Evolutionary conservation across 805 yeast genomes (phyloP), one percentile per base, ranked within the genome.

Genomic region (Lipomyces kockii): DNA sequence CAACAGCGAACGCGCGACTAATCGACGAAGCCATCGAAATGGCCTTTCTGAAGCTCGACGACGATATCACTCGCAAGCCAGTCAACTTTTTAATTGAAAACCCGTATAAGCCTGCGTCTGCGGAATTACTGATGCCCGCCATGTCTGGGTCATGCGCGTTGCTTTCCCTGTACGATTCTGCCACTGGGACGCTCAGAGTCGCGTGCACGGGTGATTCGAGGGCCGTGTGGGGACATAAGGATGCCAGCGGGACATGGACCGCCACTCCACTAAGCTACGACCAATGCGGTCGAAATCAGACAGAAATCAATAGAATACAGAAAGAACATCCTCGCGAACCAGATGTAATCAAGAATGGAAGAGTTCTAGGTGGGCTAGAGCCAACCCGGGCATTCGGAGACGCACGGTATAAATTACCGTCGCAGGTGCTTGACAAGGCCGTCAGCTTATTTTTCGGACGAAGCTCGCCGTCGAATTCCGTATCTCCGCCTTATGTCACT

Each of bases 371-470:
- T 0, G 87, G 95, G 11, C 83, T 95, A 70, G 98, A 95, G 78
- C 99, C 99, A 14, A 87, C 97, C 0, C 84, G 99, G 74, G 97
- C 98, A 0, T 95, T 95, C 82, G 99, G 99, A 59, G 99, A 95
- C 78, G 97, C 97, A 67, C 85, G 97, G 69, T 95, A 92, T 77
- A 95, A 95, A 76, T 84, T 97, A 83, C 86, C 92, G 39, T 82
- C 83, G 49, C 86, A 88, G 27, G 84, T 91, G 65, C 98, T 96
- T 74, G 89, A 89, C 59, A 80, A 83, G 66, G 83, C 90, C 29
- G 88, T 91, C 73, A 84, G 88, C 69, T 88, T 87, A 73, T 88
- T 92, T 72, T 93, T 94, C 58, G 96, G 97, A 46, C 85, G 94
- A 76, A 80, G 85, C 66, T 74, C 80, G 20, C 85, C 90, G 29